phyloP scores from a whole-genome alignment of 192 early-diverging fungal species.

The Rhizophagus sp. region DNA sequence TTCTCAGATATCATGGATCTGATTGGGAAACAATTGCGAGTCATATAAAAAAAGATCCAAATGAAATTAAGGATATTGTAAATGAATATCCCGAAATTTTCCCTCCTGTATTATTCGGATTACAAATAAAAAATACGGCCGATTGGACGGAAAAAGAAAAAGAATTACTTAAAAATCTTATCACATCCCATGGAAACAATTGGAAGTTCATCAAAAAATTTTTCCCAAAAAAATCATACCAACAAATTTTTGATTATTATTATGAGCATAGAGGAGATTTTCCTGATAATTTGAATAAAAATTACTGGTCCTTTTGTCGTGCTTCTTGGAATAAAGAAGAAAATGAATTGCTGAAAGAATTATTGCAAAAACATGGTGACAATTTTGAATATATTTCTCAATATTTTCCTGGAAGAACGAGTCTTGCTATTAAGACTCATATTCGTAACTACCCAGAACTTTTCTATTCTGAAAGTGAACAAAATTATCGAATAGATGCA shows the following conservation, averaged over 20 bases:
- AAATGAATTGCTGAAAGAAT: background rate
- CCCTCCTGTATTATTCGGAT: background rate
- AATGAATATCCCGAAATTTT: background rate
- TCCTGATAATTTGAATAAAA: background rate
- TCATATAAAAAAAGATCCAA: background rate
- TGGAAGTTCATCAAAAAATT: background rate
- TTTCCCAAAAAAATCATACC: background rate
- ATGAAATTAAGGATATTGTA: background rate
- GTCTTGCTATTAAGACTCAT: background rate
- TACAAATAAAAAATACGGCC: background rate
- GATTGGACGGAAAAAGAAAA: background rate
- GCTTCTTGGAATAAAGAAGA: background rate
- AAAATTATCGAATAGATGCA: background rate
- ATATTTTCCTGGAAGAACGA: background rate
- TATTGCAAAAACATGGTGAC: background rate
- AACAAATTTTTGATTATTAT: constrained; percentile 5
- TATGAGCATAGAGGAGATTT: background rate
- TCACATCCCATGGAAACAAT: background rate
- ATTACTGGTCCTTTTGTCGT: background rate
- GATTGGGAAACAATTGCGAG: constrained; percentile 8
- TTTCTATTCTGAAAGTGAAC: background rate
- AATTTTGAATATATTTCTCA: constrained; percentile 1
- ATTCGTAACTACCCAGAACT: background rate
- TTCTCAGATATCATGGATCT: background rate
- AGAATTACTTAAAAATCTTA: background rate